Evolutionary conservation across 176 grass and related monocot genomes (phyloP), one percentile per base, ranked within the genome.

Genomic region (Zizania latifolia): DNA sequence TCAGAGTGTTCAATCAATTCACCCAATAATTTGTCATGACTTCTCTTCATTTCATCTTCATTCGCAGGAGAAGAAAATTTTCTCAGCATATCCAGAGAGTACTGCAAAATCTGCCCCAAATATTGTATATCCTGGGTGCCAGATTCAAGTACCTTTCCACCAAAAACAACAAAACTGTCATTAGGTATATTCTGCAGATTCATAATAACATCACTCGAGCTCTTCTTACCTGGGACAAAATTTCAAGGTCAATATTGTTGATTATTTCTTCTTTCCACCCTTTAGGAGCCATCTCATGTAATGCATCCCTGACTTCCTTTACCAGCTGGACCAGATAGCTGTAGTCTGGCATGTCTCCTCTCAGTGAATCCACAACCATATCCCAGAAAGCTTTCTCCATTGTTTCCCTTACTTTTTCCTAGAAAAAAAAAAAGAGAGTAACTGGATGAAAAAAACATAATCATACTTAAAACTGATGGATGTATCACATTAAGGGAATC

Each of bases 271-370:
- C 75, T 51, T 81, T 85, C 83, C 90, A 97, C 58, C 26, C 80
- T 64, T 81, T 37, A 86, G 88, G 88, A 78, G 88, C 93, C 74
- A 97, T 73, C 55, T 90, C 85, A 11, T 70, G 80, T 71, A 97
- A 84, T 80, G 89, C 74, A 82, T 89, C 87, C 66, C 82, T 90
- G 38, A 93, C 80, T 85, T 97, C 93, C 88, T 97, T 97, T 76
- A 89, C 83, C 60, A 97, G 77, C 76, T 63, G 75, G 62, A 97
- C 44, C 62, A 97, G 48, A 78, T 82, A 78, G 65, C 83, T 77
- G 21, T 93, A 93, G 55, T 97, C 85, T 40, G 93, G 90, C 38
- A 60, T 74, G 61, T 93, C 93, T 79, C 80, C 85, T 86, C 71
- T 84, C 73, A 93, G 44, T 32, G 85, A 86, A 72, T 90, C 76